phyloP scores from a whole-genome alignment of 352 stramenopile species.

The Globisporangium radiosum region DNA sequence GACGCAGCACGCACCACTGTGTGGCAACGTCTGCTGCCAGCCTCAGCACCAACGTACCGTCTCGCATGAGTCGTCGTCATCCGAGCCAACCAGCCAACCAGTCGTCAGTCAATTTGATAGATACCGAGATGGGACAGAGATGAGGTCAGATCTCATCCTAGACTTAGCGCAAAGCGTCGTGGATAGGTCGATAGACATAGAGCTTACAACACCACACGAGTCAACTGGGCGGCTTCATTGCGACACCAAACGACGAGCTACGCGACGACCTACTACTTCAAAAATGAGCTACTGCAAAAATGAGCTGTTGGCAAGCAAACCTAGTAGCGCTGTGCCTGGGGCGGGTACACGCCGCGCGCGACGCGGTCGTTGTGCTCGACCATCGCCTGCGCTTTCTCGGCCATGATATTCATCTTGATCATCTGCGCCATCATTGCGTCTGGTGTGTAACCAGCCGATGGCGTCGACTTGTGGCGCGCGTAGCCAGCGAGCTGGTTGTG shows the following conservation, averaged over 20 bases:
- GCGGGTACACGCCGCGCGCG: constrained; percentile 30
- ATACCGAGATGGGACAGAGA: too few species aligned
- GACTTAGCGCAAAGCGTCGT: too few species aligned
- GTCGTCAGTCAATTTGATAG: too few species aligned
- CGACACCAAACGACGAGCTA: not conserved
- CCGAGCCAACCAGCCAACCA: not conserved
- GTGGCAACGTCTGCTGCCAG: not conserved
- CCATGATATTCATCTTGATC: constrained; percentile 73
- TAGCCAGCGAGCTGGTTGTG: constrained; percentile 7
- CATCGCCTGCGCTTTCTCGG: constrained; percentile 55
- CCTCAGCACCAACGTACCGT: constrained; percentile 1
- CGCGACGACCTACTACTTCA: not conserved
- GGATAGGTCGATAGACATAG: too few species aligned
- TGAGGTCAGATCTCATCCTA: too few species aligned
- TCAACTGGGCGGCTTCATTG: too few species aligned
- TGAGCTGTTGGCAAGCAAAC: too few species aligned
- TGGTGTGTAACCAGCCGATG: constrained; percentile 15
- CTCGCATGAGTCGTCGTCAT: not conserved
- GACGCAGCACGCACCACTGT: not conserved
- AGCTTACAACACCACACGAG: too few species aligned
- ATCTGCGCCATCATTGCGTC: constrained; percentile 66
- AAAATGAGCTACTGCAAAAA: not conserved
- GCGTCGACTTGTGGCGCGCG: constrained; percentile 3
- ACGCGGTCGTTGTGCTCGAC: constrained; percentile 56
- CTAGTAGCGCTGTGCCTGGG: constrained; percentile 6